Evolutionary conservation across 768 basidiomycete genomes (phyloP), one percentile per base, ranked within the genome.

Genomic region (Floccularia luteovirens): DNA sequence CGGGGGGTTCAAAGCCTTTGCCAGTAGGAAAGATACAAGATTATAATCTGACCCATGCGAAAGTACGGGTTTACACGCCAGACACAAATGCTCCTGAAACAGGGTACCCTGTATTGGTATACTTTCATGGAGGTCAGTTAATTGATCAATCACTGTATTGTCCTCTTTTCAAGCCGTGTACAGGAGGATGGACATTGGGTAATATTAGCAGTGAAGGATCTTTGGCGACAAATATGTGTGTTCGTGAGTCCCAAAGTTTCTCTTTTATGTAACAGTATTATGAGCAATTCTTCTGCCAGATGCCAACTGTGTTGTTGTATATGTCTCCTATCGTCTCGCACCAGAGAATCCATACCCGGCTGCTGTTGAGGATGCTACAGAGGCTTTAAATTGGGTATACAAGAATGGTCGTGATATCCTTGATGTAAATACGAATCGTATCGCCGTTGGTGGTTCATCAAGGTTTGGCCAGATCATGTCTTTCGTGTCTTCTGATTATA

Each of bases 121-220:
- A 72, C 67, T 84, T 79, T 53, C 85, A 86, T 46, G 85, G 85
- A 38, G 84, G 83, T 74, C 4, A 5, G 16, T 31, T 22, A n/a
- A 24, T 13, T 8, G 8, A 10, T 28, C 5, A 43, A n/a, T 19
- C 10, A 34, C 31, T 43, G 12, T 14, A 35, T 20, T 19, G 20
- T 31, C 11, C 16, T 27, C 4, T n/a, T 20, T 35, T 21, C 17
- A 23, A 4, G 24, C 45, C 25, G 5, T 13, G 13, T 13, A 17
- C 14, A 81, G 84, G 85, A 30, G 85, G 85, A 24, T 86, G 85
- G 85, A 84, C 82, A 0, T 63, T 87, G 1, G 85, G 85, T 0
- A 77, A 65, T 40, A 79, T 83, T 47, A 52, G 53, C 17, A 72
- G 72, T 19, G 78, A 80, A 43, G 72, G 70, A n/a, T 61, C 74